Evolutionary conservation across 768 basidiomycete species (phyloP).

Genomic region (Hirschioporus abietinus): DNA sequence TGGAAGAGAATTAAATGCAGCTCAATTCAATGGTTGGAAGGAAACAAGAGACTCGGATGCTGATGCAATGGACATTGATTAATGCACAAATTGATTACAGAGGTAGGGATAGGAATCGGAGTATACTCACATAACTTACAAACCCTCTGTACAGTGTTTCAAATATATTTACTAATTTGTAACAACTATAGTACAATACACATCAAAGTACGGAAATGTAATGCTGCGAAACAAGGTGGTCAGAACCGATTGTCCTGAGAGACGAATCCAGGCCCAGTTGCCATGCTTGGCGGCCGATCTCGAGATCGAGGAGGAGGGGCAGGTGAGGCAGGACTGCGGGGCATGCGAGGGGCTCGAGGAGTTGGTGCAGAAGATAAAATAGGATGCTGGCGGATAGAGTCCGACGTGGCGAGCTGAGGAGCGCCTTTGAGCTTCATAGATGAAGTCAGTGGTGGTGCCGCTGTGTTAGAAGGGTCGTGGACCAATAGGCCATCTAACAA

Average conservation of each 20-base stretch:
- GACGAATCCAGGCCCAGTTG: neutral
- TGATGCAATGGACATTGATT: slow-evolving; percentile 3
- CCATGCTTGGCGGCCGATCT: neutral
- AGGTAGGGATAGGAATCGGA: too few relatives aligned
- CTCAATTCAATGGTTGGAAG: slow-evolving; percentile 49
- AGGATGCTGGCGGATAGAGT: neutral
- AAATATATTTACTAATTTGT: neutral
- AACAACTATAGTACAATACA: neutral
- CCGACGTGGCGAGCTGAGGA: neutral
- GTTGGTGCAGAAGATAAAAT: neutral
- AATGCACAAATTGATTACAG: neutral
- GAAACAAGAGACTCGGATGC: slow-evolving; percentile 21
- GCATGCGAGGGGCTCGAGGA: neutral
- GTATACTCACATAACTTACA: neutral
- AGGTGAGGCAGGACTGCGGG: slow-evolving; percentile 12
- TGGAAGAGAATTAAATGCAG: slow-evolving; percentile 53
- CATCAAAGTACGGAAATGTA: neutral
- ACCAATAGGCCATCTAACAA: slow-evolving; percentile 73
- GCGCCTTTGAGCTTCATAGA: slow-evolving; percentile 8
- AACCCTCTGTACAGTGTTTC: too few relatives aligned
- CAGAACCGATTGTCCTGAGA: neutral
- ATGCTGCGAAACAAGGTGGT: neutral
- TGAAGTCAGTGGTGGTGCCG: slow-evolving; percentile 8
- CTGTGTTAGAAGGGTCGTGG: slow-evolving; percentile 37
- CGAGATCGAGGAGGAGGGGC: slow-evolving; percentile 9